Evolutionary conservation across 1,139 yeast genomes (phyloP).

Genomic region (Nadsonia commutata): DNA sequence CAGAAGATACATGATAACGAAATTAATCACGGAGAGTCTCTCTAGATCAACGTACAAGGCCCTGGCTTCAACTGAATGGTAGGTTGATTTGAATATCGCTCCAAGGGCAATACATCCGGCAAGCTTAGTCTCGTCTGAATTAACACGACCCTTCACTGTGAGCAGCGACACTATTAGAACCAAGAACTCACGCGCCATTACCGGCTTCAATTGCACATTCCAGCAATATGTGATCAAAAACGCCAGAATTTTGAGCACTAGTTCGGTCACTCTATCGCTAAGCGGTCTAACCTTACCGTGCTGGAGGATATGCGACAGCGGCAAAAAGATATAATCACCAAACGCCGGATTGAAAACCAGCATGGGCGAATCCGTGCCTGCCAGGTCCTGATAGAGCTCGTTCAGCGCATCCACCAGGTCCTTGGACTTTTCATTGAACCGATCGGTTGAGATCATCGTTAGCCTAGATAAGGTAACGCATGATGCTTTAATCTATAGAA

Average conservation of each 20-base stretch:
- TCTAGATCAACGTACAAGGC: conserved; percentile 4
- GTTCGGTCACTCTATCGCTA: conserved; percentile 31
- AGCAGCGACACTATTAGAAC: conserved; percentile 35
- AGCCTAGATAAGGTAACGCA: neutral
- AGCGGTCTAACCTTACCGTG: conserved; percentile 17
- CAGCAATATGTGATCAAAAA: conserved; percentile 34
- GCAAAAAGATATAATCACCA: conserved; percentile 52
- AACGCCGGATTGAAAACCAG: conserved; percentile 24
- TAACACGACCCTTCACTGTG: conserved; percentile 27
- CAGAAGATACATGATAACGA: conserved; percentile 31
- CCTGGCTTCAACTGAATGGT: conserved; percentile 8
- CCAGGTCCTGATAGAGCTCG: neutral
- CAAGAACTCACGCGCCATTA: conserved; percentile 34
- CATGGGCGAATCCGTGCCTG: neutral
- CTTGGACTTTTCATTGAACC: neutral
- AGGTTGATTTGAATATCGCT: conserved; percentile 25
- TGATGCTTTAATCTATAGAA: neutral
- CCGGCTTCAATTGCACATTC: conserved; percentile 28
- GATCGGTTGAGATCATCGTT: neutral
- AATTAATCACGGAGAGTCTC: conserved; percentile 33
- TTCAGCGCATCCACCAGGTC: neutral
- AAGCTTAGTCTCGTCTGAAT: conserved; percentile 24
- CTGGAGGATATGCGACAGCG: conserved; percentile 38
- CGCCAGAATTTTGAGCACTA: conserved; percentile 28
- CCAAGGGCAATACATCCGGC: conserved; percentile 29